Base-by-base conservation (phyloP, 2,329 filamentous ascomycete species). In the Aschersonia sp. region DNA sequence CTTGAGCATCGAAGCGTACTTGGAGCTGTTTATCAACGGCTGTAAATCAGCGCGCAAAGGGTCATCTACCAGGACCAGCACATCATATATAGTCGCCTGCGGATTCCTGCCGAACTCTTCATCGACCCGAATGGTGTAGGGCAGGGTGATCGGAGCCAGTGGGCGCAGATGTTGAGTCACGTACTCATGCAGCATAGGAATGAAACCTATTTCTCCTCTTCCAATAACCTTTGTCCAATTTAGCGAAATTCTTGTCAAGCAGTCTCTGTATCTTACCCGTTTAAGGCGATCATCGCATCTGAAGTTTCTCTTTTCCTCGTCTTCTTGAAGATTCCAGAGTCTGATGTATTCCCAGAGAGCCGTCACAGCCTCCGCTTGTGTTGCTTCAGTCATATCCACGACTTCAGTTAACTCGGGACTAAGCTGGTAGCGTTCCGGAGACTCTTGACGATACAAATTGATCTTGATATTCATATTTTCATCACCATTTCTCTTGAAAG, bases 261-360 rank as follows among this genome's bases (percentile, higher is more conserved):
- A 10, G 5, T 30, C 4, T 8, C 5, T 6, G 8, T 11, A 9
- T 51, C 77, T 59, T 67, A 94, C 87, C 64, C 78, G 79, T 66
- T 77, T 83, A 46, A 98, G 64, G 44, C 82, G 74, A 42, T 89
- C 83, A 59, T 98, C 90, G 59, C 92, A 97, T 40, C 86, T 83
- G 56, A 98, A 90, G 51, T 85, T 84, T 51, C 92, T 79, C 69
- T 92, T 92, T 62, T 98, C 92, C 50, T 97, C 90, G 53, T 95
- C 89, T 61, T 95, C 90, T 62, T 94, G 87, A 44, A 98, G 70
- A 14, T 83, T 81, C 71, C 86, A 84, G 22, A 85, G 74, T 55
- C 87, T 83, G 54, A 95, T 85, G 58, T 98, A 98, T 61, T 95
- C 89, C 87, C 89, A 98, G 32, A 98, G 76, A 11, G 85, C 89